Evolutionary conservation across 1,284 basidiomycete species (phyloP), one percentile per base, ranked within the genome.

Genomic region (Moniliophthora roreri): DNA sequence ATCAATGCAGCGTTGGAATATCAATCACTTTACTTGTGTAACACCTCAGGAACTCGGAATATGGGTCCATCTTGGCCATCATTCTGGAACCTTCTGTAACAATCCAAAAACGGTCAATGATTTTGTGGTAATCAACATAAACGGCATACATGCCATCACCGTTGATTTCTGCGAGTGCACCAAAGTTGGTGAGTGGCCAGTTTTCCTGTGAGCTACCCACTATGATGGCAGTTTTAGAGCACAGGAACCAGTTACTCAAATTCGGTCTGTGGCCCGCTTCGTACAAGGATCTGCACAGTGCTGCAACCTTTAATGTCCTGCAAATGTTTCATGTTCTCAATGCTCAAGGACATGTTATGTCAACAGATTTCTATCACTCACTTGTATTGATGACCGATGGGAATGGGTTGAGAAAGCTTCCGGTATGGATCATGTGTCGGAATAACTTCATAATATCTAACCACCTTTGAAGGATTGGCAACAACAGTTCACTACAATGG

Each of bases 321-420:
- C 35, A 50, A 0, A 42, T 51, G 1, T 60, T 62, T 28, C 60
- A 62, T 26, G 34, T 38, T 2, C 42, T 60, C 0, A 60, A 58
- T 21, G 32, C 57, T 1, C 57, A 58, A 28, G 57, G 45, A 4
- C 34, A 54, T 10, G 23, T 48, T 15, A 38, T 40, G 7, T 21
- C 52, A 1, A 28, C 41, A 20, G 58, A 62, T 28, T 63, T 59
- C 38, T 60, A 59, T 41, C 48, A 55, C 5, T 15, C 54, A 0
- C 23, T 63, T 15, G 55, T 47, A 26, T 21, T 48, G 1, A 26
- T 57, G 8, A 56, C 35, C 0, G 44, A 61, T 26, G 20, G 39
- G 1, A 26, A 44, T 20, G 50, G 50, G 1, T 9, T 53, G 26
- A 1, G 1, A 1, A 23, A 51, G 26, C 18, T 35, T 1, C 49